Conservation (phyloP, 2,329 filamentous ascomycete genomes). For the Aspergillus sp. region DNA sequence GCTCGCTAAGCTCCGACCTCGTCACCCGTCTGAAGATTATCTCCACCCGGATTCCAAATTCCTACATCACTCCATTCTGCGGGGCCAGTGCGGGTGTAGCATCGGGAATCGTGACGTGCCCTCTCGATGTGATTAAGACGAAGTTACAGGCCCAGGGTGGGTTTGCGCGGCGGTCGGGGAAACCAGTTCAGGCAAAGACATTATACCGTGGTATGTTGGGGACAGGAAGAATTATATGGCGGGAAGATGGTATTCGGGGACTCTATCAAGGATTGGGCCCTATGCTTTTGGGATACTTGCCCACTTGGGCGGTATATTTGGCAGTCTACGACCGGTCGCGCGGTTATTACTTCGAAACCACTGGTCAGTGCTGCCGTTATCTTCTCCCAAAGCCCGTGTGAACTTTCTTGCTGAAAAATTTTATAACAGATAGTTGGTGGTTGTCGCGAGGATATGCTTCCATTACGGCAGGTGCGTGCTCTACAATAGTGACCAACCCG, state of each 20-base stretch:
- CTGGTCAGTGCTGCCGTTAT: constrained; percentile 43
- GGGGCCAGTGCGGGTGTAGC: constrained; percentile 86
- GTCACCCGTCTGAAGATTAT: constrained; percentile 33
- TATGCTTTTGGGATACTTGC: constrained; percentile 89
- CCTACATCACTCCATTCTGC: constrained; percentile 68
- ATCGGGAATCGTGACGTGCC: constrained; percentile 89
- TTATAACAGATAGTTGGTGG: constrained; percentile 59
- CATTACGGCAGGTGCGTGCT: constrained; percentile 81
- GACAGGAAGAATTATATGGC: constrained; percentile 77
- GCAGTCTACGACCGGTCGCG: constrained; percentile 91
- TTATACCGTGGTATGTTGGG: constrained; percentile 82
- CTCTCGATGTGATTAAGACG: constrained; percentile 97
- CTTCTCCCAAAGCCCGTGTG: background rate
- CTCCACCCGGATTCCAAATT: constrained; percentile 44
- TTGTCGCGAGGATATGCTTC: constrained; percentile 81
- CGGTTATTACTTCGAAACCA: constrained; percentile 58
- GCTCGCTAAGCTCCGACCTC: constrained; percentile 23
- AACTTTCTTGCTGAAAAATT: background rate
- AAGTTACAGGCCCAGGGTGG: constrained; percentile 93
- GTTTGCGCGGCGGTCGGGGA: constrained; percentile 47
- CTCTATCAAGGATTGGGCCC: constrained; percentile 90
- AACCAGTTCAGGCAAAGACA: constrained; percentile 37
- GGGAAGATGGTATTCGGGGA: constrained; percentile 77
- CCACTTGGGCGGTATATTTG: constrained; percentile 97
- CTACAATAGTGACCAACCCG: constrained; percentile 88